Evolutionary conservation across 495 filamentous ascomycete genomes (phyloP), one percentile per base, ranked within the genome.

Genomic region (Xylaria sp.): DNA sequence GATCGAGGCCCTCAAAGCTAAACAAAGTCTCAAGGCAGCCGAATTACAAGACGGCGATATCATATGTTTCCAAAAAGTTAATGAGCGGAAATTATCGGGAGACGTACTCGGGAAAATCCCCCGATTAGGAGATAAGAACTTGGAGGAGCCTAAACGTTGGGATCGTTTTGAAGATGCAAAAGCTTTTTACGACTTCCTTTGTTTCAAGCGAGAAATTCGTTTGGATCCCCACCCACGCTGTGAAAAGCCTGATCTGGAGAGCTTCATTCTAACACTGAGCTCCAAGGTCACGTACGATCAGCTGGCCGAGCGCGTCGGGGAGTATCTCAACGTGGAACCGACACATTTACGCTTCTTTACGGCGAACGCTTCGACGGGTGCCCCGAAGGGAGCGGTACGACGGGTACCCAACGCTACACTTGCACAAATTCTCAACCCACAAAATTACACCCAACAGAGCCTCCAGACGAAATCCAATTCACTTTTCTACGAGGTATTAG

Each of bases 41-140:
- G 96, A 99, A 79, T 93, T 99, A 52, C 95, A 98, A 76, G 95
- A 98, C 77, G 96, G 96, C 50, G 96, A 99, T 78, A 97, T 99
- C 74, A 88, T 99, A 40, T 97, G 94, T 73, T 97, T 98, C 82
- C 95, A 98, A 80, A 87, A 86, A 68, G 75, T 84, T 17, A 77
- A 89, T 9, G 85, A 87, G 67, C 74, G 76, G 17, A 87, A 84
- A 71, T 78, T 76, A 37, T 37, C 75, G 52, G 79, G 75, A 29
- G 67, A 83, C 33, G 73, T 78, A 14, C 75, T 78, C 12, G 73
- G 72, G 1, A 77, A 77, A 57, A 71, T 79, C 24, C 75, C 75
- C 26, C 76, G 76, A 24, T 52, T 78, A 19, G 74, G 74, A 59
- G 74, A 78, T 11, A 74, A 69, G 68, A 76, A 40, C 44, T 69